phyloP scores from a whole-genome alignment of 148 eudicot species.

The Drosera capensis region DNA sequence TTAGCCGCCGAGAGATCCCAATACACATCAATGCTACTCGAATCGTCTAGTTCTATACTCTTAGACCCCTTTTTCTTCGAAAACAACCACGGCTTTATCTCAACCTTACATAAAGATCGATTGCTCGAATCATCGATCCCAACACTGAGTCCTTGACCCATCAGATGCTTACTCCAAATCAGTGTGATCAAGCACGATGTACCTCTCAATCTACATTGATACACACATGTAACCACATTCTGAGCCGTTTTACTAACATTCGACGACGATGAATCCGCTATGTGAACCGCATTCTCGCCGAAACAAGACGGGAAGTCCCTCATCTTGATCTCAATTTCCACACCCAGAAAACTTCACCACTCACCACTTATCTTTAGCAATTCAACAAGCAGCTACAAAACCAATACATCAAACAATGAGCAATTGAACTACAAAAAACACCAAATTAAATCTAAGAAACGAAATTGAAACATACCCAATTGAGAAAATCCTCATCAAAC shows the following conservation, averaged over 20 bases:
- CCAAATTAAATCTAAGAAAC: too few species aligned
- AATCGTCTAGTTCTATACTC: slow-evolving; percentile 23
- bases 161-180: slow-evolving; percentile 50
- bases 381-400: too few species aligned
- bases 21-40: slow-evolving; percentile 34
- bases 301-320: slow-evolving; percentile 53
- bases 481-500: too few species aligned
- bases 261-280: slow-evolving; percentile 49
- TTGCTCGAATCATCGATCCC: slow-evolving; percentile 44
- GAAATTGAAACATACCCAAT: too few species aligned
- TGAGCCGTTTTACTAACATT: slow-evolving; percentile 32
- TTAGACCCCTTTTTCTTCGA: slow-evolving; percentile 53
- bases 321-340: slow-evolving; percentile 22
- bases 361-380: too few species aligned
- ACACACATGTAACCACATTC: slow-evolving; percentile 41
- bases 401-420: too few species aligned
- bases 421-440: too few species aligned
- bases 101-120: slow-evolving; percentile 40
- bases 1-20: slow-evolving; percentile 50
- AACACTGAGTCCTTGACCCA: slow-evolving; percentile 51
- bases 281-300: slow-evolving; percentile 49
- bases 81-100: slow-evolving; percentile 49
- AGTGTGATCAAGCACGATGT: slow-evolving; percentile 27
- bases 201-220: slow-evolving; percentile 41
- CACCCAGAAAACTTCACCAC: too few species aligned